phyloP scores from a whole-genome alignment of 108 stramenopile species.

The Pseudonitzschia delicatissima region DNA sequence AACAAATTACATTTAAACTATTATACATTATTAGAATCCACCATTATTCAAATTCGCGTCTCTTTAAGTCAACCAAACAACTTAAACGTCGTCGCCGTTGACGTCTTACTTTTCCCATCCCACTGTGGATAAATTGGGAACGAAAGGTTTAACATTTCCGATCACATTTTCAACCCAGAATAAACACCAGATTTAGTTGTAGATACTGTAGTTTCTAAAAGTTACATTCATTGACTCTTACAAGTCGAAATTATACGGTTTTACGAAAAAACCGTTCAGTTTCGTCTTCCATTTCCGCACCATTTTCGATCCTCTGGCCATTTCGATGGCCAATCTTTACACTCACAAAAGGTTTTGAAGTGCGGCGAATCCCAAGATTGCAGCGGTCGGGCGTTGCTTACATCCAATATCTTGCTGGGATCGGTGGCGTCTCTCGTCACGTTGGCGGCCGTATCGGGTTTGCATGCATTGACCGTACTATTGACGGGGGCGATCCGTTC shows the following conservation, averaged over 20 bases:
- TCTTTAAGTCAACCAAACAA: too few relatives aligned
- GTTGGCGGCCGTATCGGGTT: constrained; percentile 34
- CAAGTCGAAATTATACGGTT: constrained; percentile 40
- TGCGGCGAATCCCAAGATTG: constrained; percentile 19
- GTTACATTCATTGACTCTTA: too few relatives aligned
- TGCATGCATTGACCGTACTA: constrained; percentile 14
- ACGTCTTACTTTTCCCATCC: too few relatives aligned
- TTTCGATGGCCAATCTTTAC: constrained; percentile 39
- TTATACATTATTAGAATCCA: neutral
- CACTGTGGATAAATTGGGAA: too few relatives aligned
- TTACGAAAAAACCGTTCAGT: constrained; percentile 38
- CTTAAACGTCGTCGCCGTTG: too few relatives aligned
- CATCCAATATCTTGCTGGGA: constrained; percentile 4
- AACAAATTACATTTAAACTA: neutral
- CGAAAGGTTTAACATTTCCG: too few relatives aligned
- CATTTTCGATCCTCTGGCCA: constrained; percentile 40
- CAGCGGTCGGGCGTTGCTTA: constrained; percentile 41
- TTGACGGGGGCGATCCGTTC: constrained; percentile 41
- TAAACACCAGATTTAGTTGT: too few relatives aligned
- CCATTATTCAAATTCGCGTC: too few relatives aligned
- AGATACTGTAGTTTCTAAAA: too few relatives aligned
- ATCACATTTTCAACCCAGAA: too few relatives aligned
- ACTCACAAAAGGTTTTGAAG: constrained; percentile 40
- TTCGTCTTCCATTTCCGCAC: constrained; percentile 23
- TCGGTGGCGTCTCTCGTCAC: neutral